Percentiles rank a stretch among this genome's conserved stretches.
phyloP scores from a whole-genome alignment of 805 yeast genomes.

The Lipomyces sp. region DNA sequence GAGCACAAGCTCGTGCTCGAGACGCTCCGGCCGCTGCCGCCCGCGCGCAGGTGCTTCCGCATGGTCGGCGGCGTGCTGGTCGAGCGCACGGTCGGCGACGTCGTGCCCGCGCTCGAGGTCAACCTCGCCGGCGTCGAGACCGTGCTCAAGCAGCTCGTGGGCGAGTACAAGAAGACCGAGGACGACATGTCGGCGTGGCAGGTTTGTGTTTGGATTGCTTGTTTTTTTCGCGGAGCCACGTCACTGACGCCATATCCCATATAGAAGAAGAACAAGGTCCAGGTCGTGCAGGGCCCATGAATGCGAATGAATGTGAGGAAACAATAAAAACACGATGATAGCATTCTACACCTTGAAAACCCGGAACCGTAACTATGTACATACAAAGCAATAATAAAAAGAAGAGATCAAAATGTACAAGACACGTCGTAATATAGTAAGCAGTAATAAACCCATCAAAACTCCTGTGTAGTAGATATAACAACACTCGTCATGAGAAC shows the following conservation, averaged over 20 bases:
- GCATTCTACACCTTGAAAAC: background rate
- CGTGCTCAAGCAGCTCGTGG: slow-evolving; percentile 41
- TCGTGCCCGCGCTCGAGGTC: slow-evolving; percentile 56
- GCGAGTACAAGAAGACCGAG: slow-evolving; percentile 44
- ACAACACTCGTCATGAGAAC: no score
- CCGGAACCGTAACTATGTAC: slow-evolving; percentile 1
- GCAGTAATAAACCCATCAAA: background rate
- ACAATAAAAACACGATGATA: background rate
- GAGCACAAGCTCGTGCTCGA: slow-evolving; percentile 55
- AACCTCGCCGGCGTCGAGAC: slow-evolving; percentile 48
- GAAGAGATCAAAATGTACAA: background rate
- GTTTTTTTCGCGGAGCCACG: background rate
- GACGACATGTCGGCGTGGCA: slow-evolving; percentile 50
- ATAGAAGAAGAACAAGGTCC: slow-evolving; percentile 46
- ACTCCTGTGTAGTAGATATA: background rate
- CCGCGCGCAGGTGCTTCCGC: slow-evolving; percentile 74
- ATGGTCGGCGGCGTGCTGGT: slow-evolving; percentile 93
- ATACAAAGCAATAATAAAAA: background rate
- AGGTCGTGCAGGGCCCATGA: slow-evolving; percentile 41
- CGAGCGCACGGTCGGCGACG: slow-evolving; percentile 77
- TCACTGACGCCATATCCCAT: background rate
- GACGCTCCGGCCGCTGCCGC: slow-evolving; percentile 52
- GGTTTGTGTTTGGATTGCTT: slow-evolving; percentile 12
- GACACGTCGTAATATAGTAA: background rate
- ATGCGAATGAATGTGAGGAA: background rate